These are phyloP conservation scores for Metschnikowia baotianmanensis DNA, from an alignment of 805 yeast species.

Conservation along the genomic window DNA sequence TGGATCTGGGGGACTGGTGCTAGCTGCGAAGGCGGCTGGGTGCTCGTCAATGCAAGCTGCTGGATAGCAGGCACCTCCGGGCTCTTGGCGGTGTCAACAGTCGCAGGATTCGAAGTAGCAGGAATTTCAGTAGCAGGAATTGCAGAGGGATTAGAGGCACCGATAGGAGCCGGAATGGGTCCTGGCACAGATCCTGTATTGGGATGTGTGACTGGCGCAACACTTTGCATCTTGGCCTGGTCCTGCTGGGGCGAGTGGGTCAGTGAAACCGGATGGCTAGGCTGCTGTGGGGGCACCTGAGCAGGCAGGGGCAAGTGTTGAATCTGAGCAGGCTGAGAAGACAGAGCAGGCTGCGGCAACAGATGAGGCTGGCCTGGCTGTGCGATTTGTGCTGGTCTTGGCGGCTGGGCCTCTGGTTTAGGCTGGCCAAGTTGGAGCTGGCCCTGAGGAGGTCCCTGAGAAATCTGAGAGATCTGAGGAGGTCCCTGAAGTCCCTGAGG, in stretches of 20 bases:
- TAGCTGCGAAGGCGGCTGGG: slow-evolving; percentile 13
- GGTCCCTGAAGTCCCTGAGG: slow-evolving; percentile 16
- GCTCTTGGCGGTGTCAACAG: not conserved
- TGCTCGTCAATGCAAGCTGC: not conserved
- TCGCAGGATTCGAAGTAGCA: not conserved
- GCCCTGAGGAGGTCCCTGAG: slow-evolving; percentile 8
- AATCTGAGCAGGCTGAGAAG: not conserved
- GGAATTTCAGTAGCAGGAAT: not conserved
- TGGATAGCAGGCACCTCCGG: not conserved
- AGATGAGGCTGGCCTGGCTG: too few species aligned
- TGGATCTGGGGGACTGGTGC: slow-evolving; percentile 12
- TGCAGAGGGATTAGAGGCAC: too few species aligned
- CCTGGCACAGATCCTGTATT: too few species aligned
- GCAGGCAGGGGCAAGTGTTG: too few species aligned
- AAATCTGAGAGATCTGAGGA: not conserved
- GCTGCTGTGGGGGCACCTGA: too few species aligned
- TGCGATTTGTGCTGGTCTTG: not conserved
- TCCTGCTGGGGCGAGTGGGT: too few species aligned
- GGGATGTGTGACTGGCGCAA: too few species aligned
- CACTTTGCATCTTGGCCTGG: too few species aligned
- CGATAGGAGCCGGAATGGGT: too few species aligned
- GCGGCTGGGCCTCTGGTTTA: not conserved
- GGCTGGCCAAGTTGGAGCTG: slow-evolving; percentile 5
- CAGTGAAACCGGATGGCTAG: too few species aligned
- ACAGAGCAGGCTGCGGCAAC: slow-evolving; percentile 2